Evolutionary conservation across 768 basidiomycete genomes (phyloP), one percentile per base, ranked within the genome.

Genomic region (Tulasnella sp.): DNA sequence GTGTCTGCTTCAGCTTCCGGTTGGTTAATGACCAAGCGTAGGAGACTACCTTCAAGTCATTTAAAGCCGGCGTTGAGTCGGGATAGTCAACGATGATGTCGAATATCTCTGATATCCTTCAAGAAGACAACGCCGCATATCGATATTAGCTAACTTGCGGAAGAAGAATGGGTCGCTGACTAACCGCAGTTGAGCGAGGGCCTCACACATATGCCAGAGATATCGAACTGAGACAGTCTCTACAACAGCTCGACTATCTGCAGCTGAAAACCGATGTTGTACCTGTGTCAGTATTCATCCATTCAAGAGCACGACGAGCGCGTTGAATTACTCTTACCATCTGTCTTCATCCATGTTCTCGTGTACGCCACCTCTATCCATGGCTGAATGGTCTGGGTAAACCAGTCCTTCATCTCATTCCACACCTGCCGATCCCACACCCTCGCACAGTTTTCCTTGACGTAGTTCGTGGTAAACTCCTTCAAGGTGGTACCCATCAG

Each of bases 31-130:
- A 7, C 74, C 40, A 77, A 77, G 51, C 69, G 26, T 35, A 72
- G 20, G 18, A 6, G 75, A 83, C 32, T 79, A 94, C 95, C 85
- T 90, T 92, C 26, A 99, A 86, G 84, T 99, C 98, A 77, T 92
- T 88, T 26, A 99, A 85, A 0, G 95, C 96, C 4, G 91, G 90
- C 80, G 86, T 87, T 0, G 96, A 97, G 79, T 96, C 93, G 0
- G 97, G 96, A 81, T 90, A 96, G 81, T 97, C 94, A 77, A 98
- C 91, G 78, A 99, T 97, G 77, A 99, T 98, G 80, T 97, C 95
- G 82, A 98, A 99, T 26, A 99, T 92, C 83, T 99, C 96, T 72
- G 86, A 87, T 29, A 85, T 85, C 32, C 87, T 78, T 91, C 91
- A 79, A 57, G 15, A 10, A 78, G n/a, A 57, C 48, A 23, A 80